Evolutionary conservation across 2,329 filamentous ascomycete species (phyloP).

Genomic region (Hymenoscyphus fructigenus): DNA sequence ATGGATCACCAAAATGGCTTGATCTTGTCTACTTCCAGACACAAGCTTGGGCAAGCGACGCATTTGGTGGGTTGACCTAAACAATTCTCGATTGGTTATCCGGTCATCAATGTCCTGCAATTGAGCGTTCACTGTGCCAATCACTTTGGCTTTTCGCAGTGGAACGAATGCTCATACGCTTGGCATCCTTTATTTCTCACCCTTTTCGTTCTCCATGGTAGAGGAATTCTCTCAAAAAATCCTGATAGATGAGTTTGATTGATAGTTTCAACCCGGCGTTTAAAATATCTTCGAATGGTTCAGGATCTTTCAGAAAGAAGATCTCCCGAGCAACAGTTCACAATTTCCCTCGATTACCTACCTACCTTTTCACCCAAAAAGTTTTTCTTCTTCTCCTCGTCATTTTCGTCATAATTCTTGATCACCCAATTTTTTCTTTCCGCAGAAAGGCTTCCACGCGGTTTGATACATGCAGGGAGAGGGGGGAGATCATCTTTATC

Average conservation of each 20-base stretch:
- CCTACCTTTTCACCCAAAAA: no score
- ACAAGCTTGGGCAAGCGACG: conserved; percentile 20
- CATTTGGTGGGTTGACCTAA: conserved; percentile 17
- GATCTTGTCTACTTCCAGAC: conserved; percentile 30
- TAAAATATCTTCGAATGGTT: neutral
- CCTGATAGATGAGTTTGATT: neutral
- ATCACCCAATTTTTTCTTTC: no score
- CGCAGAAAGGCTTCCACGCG: no score
- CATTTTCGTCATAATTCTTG: no score
- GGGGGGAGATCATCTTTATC: no score
- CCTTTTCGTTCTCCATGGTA: neutral
- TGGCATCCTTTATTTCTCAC: neutral
- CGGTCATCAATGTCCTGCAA: neutral
- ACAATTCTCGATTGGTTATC: neutral
- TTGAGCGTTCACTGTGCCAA: neutral
- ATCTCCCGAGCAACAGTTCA: neutral
- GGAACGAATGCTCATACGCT: neutral
- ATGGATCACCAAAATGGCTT: conserved; percentile 21
- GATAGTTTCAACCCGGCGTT: neutral
- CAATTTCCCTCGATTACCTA: no score
- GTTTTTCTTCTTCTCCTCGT: no score
- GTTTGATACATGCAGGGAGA: no score
- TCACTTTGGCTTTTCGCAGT: neutral
- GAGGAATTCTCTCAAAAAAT: neutral
- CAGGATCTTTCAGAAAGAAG: neutral